Evolutionary conservation across 306 rosid genomes (phyloP).

Genomic region (Citrullus mucosospermus): DNA sequence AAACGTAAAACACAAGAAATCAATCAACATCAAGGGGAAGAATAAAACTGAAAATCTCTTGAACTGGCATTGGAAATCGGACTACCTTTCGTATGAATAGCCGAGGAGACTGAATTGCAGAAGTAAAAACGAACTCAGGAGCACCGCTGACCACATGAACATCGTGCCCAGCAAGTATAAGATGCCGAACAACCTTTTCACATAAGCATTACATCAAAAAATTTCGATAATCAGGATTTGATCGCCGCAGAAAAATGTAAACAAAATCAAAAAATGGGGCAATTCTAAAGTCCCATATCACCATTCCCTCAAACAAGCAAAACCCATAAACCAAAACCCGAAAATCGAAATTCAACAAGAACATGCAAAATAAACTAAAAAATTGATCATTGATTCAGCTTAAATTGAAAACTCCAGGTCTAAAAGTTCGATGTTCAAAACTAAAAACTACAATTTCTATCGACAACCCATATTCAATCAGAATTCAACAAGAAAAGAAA

Average conservation of each 20-base stretch:
- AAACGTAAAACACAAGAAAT: background rate
- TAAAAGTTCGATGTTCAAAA: background rate
- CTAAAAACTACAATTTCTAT: background rate
- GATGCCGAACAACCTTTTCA: conserved; percentile 70
- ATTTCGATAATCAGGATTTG: background rate
- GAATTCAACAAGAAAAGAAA: background rate
- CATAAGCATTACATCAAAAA: background rate
- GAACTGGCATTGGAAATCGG: background rate
- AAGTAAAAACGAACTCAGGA: conserved; percentile 88
- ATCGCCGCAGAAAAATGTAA: background rate
- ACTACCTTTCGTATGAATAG: conserved; percentile 77
- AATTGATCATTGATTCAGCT: background rate
- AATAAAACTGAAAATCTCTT: background rate
- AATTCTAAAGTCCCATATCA: background rate
- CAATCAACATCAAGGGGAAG: background rate
- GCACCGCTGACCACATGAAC: conserved; percentile 96
- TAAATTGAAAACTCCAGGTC: background rate
- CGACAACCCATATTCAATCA: background rate
- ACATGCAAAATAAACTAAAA: background rate
- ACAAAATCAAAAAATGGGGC: background rate
- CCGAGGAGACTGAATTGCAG: conserved; percentile 75
- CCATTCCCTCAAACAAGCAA: background rate
- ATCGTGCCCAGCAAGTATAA: conserved; percentile 85
- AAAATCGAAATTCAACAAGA: background rate
- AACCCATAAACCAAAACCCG: background rate